Evolutionary conservation across 2,329 filamentous ascomycete genomes (phyloP).

Genomic region (Xylariaceae sp.): DNA sequence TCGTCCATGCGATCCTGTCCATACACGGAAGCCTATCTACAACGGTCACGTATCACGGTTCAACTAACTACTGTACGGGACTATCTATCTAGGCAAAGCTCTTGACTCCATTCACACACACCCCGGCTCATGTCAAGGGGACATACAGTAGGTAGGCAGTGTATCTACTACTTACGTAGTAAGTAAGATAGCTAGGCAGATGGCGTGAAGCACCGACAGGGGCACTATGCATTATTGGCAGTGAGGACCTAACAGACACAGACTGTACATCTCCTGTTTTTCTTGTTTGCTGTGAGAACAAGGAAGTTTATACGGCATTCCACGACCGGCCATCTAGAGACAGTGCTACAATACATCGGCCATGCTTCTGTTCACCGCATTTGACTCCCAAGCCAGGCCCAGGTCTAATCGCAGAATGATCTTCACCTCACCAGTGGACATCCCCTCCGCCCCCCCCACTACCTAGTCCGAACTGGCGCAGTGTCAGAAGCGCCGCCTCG

Average conservation of each 20-base stretch:
- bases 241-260: background rate
- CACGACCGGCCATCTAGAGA: constrained; percentile 8
- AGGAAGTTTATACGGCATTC: background rate
- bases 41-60: no score
- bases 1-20: no score
- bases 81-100: background rate
- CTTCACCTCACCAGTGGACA: background rate
- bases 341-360: constrained; percentile 1
- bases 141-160: no score
- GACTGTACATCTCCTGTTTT: background rate
- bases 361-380: background rate
- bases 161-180: no score
- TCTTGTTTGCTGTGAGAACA: background rate
- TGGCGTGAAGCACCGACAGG: background rate
- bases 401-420: background rate
- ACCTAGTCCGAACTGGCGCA: constrained; percentile 10
- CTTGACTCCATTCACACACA: background rate
- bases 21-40: no score
- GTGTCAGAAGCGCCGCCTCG: background rate
- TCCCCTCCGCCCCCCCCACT: background rate
- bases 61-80: no score
- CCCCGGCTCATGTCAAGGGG: background rate
- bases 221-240: background rate
- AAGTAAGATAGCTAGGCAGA: no score
- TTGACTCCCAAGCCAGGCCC: background rate